Evolutionary conservation across 768 basidiomycete species (phyloP).

Genomic region (Podaxis pistillaris): DNA sequence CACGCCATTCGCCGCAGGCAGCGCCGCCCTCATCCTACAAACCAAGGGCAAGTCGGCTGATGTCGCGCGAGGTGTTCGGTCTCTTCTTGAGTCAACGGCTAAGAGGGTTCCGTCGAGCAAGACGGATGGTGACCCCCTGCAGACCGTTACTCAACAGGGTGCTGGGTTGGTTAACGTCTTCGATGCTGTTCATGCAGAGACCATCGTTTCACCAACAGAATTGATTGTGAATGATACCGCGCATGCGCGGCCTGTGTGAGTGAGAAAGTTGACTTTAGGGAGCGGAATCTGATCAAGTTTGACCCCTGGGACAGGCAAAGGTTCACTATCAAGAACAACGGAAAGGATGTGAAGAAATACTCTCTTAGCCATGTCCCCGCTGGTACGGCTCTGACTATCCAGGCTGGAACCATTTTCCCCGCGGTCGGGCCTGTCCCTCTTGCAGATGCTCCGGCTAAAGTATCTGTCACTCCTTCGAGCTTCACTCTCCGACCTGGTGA

Average conservation of each 20-base stretch:
- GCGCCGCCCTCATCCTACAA: constrained; percentile 41
- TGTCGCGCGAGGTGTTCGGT: constrained; percentile 28
- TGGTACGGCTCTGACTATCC: constrained; percentile 48
- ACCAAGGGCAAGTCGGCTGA: constrained; percentile 33
- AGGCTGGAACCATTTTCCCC: constrained; percentile 34
- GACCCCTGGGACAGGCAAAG: constrained; percentile 30
- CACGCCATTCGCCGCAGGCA: constrained; percentile 45
- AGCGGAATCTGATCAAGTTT: constrained; percentile 9
- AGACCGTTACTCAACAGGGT: constrained; percentile 50
- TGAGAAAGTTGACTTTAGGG: constrained; percentile 1
- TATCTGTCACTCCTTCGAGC: constrained; percentile 38
- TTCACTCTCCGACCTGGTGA: constrained; percentile 44
- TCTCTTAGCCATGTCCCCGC: constrained; percentile 55
- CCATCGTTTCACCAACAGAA: constrained; percentile 49
- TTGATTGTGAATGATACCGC: constrained; percentile 61
- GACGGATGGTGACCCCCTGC: constrained; percentile 43
- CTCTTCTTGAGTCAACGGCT: constrained; percentile 45
- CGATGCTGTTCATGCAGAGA: constrained; percentile 47
- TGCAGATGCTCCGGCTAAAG: constrained; percentile 38
- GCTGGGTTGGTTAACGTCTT: constrained; percentile 54
- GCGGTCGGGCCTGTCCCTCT: constrained; percentile 48
- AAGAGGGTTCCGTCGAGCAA: constrained; percentile 35
- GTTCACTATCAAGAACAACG: constrained; percentile 49
- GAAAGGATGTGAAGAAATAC: constrained; percentile 38
- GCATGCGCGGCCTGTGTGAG: constrained; percentile 41